Evolutionary conservation across 2,329 filamentous ascomycete genomes (phyloP), one percentile per base, ranked within the genome.

Genomic region (Colletotrichum chrysophilum): DNA sequence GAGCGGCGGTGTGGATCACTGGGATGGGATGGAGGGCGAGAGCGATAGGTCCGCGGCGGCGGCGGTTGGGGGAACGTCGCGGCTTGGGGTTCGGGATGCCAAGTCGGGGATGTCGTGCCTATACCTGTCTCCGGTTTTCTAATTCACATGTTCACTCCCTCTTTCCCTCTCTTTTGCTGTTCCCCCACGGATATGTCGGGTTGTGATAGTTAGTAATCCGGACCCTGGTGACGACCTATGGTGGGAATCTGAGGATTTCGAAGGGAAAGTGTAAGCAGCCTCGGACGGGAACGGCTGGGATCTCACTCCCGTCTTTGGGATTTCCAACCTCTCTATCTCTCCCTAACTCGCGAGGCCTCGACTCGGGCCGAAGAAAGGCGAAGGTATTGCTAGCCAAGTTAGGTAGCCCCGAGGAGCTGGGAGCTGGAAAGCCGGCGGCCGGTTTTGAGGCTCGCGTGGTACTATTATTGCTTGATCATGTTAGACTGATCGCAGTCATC

Each of bases 1-100:
- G n/a, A 28, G 52, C 68, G 72, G 72, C 72, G 60, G 68, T 66
- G 66, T 74, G 71, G 66, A 64, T 43, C 43, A 12, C 18, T 56
- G 65, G 13, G 21, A 32, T 36, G 66, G 58, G 43, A 26, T 10
- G 34, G 61, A 28, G 16, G 21, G 56, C 36, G 28, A 60, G 66
- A 56, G 34, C n/a, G 16, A 38, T 32, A 71, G 28, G 61, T 61
- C 68, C 72, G 67, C 72, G 48, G 52, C 67, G 43, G 71, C 66
- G 56, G 66, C 18, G 34, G 24, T 38, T 38, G 21, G 36, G 26
- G 9, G n/a, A n/a, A 24, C 32, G 32, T 60, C 28, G 13, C 26
- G 16, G 14, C 56, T 30, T 60, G 56, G 14, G 56, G 24, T 60
- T 60, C 28, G 56, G 24, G 56, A 60, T 18, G 24, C 56, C 56